A percentile compares a stretch with the other conserved stretches of the same genome.
Evolutionary conservation across 805 yeast genomes (phyloP).

Genomic region (Metschnikowia anglica): DNA sequence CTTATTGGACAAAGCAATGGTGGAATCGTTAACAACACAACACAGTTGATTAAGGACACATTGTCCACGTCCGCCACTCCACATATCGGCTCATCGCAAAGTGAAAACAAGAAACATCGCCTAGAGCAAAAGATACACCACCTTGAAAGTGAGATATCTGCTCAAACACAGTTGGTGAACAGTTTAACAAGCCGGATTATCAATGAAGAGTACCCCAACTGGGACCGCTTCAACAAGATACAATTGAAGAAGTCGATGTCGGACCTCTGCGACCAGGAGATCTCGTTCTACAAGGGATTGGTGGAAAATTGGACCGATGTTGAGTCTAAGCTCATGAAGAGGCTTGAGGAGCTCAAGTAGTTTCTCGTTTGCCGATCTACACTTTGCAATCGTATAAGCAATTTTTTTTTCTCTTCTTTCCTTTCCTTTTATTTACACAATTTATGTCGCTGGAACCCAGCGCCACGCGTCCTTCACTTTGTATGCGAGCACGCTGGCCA

Average conservation of each 20-base stretch:
- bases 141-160: constrained; percentile 45
- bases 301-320: constrained; percentile 69
- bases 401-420: not conserved
- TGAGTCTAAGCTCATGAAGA: constrained; percentile 30
- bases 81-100: constrained; percentile 39
- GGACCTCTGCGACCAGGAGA: constrained; percentile 73
- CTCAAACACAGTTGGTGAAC: constrained; percentile 45
- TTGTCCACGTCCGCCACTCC: constrained; percentile 48
- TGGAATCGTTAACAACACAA: constrained; percentile 42
- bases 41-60: constrained; percentile 49
- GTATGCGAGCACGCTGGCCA: not conserved
- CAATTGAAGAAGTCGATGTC: constrained; percentile 74
- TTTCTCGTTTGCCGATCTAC: not conserved
- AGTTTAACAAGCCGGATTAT: constrained; percentile 48
- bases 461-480: not conserved
- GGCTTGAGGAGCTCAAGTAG: constrained; percentile 20
- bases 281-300: constrained; percentile 66
- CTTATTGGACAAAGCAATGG: constrained; percentile 23
- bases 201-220: constrained; percentile 55
- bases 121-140: constrained; percentile 43
- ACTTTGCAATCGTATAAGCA: not conserved
- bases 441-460: no score
- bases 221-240: constrained; percentile 75
- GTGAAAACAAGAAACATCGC: constrained; percentile 45
- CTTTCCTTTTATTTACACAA: not conserved